phyloP scores from a whole-genome alignment of 495 filamentous ascomycete genomes.

The Hypoxylon lienhwacheense region DNA sequence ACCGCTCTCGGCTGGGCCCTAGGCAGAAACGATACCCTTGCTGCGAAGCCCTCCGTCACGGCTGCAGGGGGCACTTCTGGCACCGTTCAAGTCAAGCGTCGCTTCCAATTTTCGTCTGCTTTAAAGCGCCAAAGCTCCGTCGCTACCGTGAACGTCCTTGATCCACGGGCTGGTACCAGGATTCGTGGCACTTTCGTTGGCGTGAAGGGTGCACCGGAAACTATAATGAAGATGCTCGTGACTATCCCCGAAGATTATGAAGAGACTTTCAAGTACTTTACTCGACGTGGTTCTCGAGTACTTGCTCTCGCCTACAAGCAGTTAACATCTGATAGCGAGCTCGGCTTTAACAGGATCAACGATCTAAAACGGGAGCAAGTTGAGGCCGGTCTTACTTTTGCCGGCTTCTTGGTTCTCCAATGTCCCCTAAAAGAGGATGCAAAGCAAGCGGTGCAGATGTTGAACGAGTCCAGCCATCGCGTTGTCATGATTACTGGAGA shows the following conservation, averaged over 20 bases:
- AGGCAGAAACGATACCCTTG: conserved; percentile 81
- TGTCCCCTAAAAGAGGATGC: conserved; percentile 97
- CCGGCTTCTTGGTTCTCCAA: conserved; percentile 93
- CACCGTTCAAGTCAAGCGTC: conserved; percentile 85
- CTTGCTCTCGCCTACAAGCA: conserved; percentile 93
- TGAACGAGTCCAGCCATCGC: conserved; percentile 98
- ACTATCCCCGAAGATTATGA: conserved; percentile 86
- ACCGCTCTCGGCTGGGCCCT: conserved; percentile 86
- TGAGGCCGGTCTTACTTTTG: conserved; percentile 81
- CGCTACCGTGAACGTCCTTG: conserved; percentile 70
- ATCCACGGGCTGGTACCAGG: conserved; percentile 71
- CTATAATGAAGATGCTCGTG: conserved; percentile 88
- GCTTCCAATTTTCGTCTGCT: conserved; percentile 98
- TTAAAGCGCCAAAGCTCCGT: conserved; percentile 95
- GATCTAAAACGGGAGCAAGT: conserved; percentile 90
- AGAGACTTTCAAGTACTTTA: conserved; percentile 98
- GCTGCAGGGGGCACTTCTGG: conserved; percentile 52
- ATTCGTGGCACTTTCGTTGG: conserved; percentile 80
- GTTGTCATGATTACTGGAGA: conserved; percentile 99
- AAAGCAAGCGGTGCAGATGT: conserved; percentile 88
- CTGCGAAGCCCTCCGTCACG: conserved; percentile 52
- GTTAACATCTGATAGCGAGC: conserved; percentile 74
- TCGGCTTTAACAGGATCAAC: conserved; percentile 83
- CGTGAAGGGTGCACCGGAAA: conserved; percentile 97
- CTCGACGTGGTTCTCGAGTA: conserved; percentile 89